Evolutionary conservation across 2,329 filamentous ascomycete species (phyloP), one percentile per base, ranked within the genome.

Genomic region (Neopestalotiopsis clavispora): DNA sequence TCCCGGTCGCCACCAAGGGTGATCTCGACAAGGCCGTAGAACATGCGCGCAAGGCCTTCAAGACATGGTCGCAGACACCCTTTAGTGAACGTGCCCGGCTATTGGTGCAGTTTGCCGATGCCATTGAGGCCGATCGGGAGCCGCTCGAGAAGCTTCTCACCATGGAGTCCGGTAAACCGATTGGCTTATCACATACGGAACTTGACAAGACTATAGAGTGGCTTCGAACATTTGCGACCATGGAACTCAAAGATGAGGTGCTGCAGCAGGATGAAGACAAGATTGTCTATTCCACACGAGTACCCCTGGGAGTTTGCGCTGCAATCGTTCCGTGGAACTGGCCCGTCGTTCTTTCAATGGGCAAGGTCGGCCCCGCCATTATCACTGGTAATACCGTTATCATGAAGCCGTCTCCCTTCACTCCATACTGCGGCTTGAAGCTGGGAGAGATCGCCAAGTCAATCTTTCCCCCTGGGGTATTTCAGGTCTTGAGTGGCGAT

Each of bases 401-500:
- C 49, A 28, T 64, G 67, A 70, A 70, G 59, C 67, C 69, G 23
- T 70, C 69, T 40, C 68, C 68, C 3, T 69, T 58, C 59, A 69
- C 52, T 12, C 87, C 88, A 0, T 90, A 89, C 77, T 84, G 82
- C 2, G 80, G 81, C 4, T 80, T 92, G 52, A 91, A 92, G 77
- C 74, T 90, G n/a, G 85, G 83, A 13, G 88, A 91, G 76, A 75
- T 92, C 2, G 87, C 83, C 0, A 83, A 86, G 68, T 75, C 84
- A 28, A 81, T 90, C 78, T 88, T 91, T 78, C 88, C 88, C 1
- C 84, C 87, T 0, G 90, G 90, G 52, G 87, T 92, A n/a, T 75
- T 91, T 1, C 89, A 91, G 73, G 86, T 82, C 0, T 77, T 92
- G 2, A 86, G 86, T 65, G 90, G 89, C 6, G 87, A 87, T 65